Conservation (phyloP, 331 rosid species). For the Malus hybrid region DNA sequence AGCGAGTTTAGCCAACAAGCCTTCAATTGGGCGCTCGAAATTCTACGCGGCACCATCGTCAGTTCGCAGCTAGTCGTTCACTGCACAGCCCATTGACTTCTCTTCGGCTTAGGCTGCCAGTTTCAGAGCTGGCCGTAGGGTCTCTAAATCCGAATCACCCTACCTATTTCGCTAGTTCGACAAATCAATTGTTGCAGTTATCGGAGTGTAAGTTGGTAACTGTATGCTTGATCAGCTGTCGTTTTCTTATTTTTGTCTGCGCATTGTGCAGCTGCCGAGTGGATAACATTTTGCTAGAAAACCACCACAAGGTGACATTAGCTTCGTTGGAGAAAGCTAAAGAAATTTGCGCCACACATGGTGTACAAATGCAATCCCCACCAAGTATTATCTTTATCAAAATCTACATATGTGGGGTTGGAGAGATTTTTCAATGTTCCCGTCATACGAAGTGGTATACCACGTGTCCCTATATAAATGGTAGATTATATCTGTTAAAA, state of each 20-base stretch:
- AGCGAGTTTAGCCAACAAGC: constrained; percentile 41
- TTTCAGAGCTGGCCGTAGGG: constrained; percentile 22
- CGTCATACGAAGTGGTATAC: too few relatives aligned
- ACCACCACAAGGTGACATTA: constrained; percentile 24
- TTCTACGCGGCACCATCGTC: constrained; percentile 21
- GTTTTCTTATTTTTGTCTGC: background rate
- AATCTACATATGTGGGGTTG: too few relatives aligned
- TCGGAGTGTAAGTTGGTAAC: background rate
- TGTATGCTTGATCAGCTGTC: background rate
- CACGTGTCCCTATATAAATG: too few relatives aligned
- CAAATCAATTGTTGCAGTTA: background rate
- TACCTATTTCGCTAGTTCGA: background rate
- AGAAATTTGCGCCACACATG: constrained; percentile 31
- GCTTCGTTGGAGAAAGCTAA: constrained; percentile 39
- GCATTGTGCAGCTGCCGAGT: constrained; percentile 19
- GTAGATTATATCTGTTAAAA: too few relatives aligned
- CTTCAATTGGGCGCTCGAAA: constrained; percentile 37
- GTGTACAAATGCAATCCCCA: constrained; percentile 16
- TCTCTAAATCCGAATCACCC: background rate
- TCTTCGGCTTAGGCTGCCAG: constrained; percentile 13
- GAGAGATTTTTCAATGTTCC: too few relatives aligned
- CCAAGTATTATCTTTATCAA: too few relatives aligned
- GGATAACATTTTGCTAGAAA: constrained; percentile 22
- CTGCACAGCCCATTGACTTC: constrained; percentile 24
- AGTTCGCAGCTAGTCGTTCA: constrained; percentile 23